phyloP scores from a whole-genome alignment of 2,329 filamentous ascomycete species.

The Curvularia lunata region DNA sequence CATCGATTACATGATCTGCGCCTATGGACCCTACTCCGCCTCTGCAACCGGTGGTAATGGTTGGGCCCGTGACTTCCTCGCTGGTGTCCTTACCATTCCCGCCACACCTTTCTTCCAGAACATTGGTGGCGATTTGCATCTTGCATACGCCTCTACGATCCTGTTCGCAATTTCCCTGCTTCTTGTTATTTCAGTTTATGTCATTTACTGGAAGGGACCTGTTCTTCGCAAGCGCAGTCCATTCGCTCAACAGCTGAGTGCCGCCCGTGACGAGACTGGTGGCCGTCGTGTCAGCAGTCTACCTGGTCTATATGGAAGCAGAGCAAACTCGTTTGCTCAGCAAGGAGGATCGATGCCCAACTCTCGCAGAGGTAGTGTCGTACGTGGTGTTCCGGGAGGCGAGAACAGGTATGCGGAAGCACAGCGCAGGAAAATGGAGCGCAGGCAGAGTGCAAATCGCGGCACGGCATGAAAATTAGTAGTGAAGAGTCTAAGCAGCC shows the following conservation, averaged over 20 bases:
- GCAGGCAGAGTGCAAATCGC: slow-evolving; percentile 14
- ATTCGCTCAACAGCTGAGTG: slow-evolving; percentile 58
- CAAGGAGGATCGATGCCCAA: slow-evolving; percentile 26
- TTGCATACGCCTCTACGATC: slow-evolving; percentile 63
- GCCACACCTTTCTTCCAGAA: slow-evolving; percentile 65
- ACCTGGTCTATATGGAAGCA: slow-evolving; percentile 40
- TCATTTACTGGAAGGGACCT: slow-evolving; percentile 63
- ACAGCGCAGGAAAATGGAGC: slow-evolving; percentile 13
- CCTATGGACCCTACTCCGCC: slow-evolving; percentile 75
- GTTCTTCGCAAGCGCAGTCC: slow-evolving; percentile 58
- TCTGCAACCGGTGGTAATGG: slow-evolving; percentile 81
- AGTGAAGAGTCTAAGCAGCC: not conserved
- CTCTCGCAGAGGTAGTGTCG: slow-evolving; percentile 39
- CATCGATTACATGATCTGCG: slow-evolving; percentile 79
- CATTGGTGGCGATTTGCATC: slow-evolving; percentile 50
- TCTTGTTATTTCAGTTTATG: slow-evolving; percentile 50
- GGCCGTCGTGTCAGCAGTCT: slow-evolving; percentile 42
- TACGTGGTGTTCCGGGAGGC: slow-evolving; percentile 27
- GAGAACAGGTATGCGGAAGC: slow-evolving; percentile 21
- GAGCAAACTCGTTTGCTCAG: slow-evolving; percentile 36
- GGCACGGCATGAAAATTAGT: not conserved
- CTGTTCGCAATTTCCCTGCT: slow-evolving; percentile 60
- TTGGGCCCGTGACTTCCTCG: slow-evolving; percentile 76
- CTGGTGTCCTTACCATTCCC: slow-evolving; percentile 73
- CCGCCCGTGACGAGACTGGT: slow-evolving; percentile 41